Evolutionary conservation across 2,329 filamentous ascomycete genomes (phyloP).

Genomic region (Monilinia polystroma): DNA sequence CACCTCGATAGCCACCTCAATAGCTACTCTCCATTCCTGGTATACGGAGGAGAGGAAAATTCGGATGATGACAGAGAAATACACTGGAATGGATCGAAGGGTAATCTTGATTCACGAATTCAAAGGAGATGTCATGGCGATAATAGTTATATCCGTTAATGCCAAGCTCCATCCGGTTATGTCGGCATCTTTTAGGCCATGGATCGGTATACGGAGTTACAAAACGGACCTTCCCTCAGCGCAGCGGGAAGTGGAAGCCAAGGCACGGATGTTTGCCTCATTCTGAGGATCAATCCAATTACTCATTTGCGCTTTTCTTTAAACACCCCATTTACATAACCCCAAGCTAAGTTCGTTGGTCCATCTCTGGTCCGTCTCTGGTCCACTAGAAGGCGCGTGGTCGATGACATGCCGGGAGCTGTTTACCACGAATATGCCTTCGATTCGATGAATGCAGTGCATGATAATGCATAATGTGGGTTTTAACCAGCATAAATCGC

Average conservation of each 20-base stretch:
- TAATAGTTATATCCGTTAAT: background rate
- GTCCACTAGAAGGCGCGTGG: background rate
- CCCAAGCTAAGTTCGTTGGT: background rate
- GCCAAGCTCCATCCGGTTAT: background rate
- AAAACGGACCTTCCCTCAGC: too few relatives aligned
- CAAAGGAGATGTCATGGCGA: background rate
- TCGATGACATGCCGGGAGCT: background rate
- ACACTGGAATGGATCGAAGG: too few relatives aligned
- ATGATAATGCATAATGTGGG: conserved; percentile 4
- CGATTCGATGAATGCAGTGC: background rate
- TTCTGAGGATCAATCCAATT: background rate
- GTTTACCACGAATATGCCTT: background rate
- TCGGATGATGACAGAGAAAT: too few relatives aligned
- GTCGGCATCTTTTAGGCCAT: background rate
- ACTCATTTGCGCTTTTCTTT: background rate
- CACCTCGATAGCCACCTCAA: too few relatives aligned
- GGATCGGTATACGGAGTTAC: too few relatives aligned
- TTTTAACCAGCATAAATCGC: conserved; percentile 7
- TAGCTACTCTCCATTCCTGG: too few relatives aligned
- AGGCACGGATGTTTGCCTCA: background rate
- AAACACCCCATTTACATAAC: background rate
- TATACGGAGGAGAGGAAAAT: too few relatives aligned
- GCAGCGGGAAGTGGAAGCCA: background rate
- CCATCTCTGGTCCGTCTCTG: too few relatives aligned
- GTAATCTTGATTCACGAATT: too few relatives aligned